Evolutionary conservation across 2,329 filamentous ascomycete species (phyloP).

Genomic region (Alternaria ethzedia): DNA sequence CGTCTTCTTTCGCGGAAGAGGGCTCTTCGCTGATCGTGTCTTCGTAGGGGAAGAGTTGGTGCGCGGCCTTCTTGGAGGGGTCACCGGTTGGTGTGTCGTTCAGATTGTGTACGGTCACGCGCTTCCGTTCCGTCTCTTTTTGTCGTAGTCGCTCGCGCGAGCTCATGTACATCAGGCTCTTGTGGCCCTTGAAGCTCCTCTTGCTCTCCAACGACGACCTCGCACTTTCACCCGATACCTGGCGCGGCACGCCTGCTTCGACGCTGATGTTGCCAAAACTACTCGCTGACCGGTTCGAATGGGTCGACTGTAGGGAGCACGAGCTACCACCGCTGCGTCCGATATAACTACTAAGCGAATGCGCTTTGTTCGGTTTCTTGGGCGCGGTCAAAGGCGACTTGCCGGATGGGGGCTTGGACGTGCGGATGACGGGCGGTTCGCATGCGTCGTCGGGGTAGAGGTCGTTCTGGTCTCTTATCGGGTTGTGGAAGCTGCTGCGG

Average conservation of each 20-base stretch:
- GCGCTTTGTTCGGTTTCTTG: constrained; percentile 47
- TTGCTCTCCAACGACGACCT: constrained; percentile 46
- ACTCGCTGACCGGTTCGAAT: constrained; percentile 42
- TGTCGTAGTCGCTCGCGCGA: constrained; percentile 71
- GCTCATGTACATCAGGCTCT: constrained; percentile 74
- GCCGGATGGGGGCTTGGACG: constrained; percentile 80
- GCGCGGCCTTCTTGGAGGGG: constrained; percentile 26
- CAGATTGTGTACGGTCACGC: constrained; percentile 53
- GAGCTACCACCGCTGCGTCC: constrained; percentile 49
- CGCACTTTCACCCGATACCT: constrained; percentile 37
- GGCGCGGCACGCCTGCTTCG: constrained; percentile 39
- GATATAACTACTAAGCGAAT: constrained; percentile 66
- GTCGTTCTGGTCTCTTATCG: constrained; percentile 57
- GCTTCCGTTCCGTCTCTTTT: constrained; percentile 67
- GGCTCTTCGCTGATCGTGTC: constrained; percentile 49
- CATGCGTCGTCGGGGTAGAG: constrained; percentile 64
- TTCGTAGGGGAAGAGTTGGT: constrained; percentile 41
- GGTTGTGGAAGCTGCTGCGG: constrained; percentile 69
- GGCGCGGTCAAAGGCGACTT: constrained; percentile 74
- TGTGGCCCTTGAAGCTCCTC: constrained; percentile 49
- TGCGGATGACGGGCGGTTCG: constrained; percentile 75
- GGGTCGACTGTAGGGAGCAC: constrained; percentile 44
- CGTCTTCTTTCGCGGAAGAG: constrained; percentile 16
- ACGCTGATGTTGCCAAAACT: constrained; percentile 53
- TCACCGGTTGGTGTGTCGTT: constrained; percentile 48